Conservation (phyloP, 2,329 filamentous ascomycete species). For the Zalaria sp. region DNA sequence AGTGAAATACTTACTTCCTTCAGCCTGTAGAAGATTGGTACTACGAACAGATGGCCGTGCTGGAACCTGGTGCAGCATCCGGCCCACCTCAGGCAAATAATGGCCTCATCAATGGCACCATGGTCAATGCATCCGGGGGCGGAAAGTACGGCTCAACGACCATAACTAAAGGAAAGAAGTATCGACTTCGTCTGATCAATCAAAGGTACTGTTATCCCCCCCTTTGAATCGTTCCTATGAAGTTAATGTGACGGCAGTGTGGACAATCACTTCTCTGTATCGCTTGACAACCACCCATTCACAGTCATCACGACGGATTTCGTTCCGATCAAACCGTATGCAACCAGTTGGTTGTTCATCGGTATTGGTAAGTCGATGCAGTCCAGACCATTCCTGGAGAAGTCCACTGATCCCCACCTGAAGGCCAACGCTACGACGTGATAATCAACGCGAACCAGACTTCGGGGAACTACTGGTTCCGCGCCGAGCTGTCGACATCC, state of each 20-base stretch:
- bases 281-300: constrained; percentile 26
- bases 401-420: neutral
- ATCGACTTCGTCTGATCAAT: constrained; percentile 31
- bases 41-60: constrained; percentile 3
- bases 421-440: constrained; percentile 32
- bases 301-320: constrained; percentile 30
- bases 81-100: constrained; percentile 18
- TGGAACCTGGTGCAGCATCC: constrained; percentile 2
- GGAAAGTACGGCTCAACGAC: constrained; percentile 12
- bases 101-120: constrained; percentile 20
- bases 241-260: constrained; percentile 10
- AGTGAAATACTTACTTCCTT: neutral
- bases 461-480: constrained; percentile 30
- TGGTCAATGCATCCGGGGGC: constrained; percentile 11
- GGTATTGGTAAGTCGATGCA: constrained; percentile 17
- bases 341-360: constrained; percentile 18
- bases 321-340: constrained; percentile 28
- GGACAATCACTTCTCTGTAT: constrained; percentile 23
- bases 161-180: constrained; percentile 25
- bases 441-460: constrained; percentile 30
- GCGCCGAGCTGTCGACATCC: constrained; percentile 17
- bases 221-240: too few relatives aligned
- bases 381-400: too few relatives aligned
- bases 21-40: constrained; percentile 4
- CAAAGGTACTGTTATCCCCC: neutral